Evolutionary conservation across 768 basidiomycete species (phyloP).

Genomic region (Xerocomus potaroensis): DNA sequence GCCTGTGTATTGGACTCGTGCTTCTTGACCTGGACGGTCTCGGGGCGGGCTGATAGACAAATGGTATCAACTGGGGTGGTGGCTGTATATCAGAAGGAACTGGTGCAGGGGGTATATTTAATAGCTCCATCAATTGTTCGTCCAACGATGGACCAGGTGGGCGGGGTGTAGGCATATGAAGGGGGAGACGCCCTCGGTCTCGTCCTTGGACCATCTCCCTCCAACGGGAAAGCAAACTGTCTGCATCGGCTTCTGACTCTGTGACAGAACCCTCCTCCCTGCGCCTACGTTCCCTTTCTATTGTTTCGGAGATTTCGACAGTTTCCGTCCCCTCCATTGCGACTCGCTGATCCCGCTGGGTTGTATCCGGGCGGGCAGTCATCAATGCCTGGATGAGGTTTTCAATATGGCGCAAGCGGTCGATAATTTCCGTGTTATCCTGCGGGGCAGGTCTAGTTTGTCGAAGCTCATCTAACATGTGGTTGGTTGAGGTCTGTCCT

Average conservation of each 20-base stretch:
- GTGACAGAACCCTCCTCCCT: constrained; percentile 25
- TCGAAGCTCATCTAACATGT: constrained; percentile 59
- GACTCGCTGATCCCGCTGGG: constrained; percentile 1
- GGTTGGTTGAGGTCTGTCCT: constrained; percentile 57
- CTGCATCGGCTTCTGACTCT: constrained; percentile 28
- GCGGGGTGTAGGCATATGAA: constrained; percentile 43
- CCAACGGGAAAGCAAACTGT: constrained; percentile 27
- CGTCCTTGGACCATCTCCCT: constrained; percentile 23
- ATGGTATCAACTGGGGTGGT: constrained; percentile 52
- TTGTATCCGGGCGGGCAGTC: constrained; percentile 1
- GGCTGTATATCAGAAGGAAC: constrained; percentile 38
- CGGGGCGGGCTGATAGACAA: constrained; percentile 50
- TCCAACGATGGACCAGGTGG: constrained; percentile 50
- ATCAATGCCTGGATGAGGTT: constrained; percentile 16
- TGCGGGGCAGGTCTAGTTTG: constrained; percentile 37
- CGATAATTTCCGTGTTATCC: constrained; percentile 38
- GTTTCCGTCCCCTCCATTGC: constrained; percentile 14
- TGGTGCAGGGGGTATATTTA: constrained; percentile 43
- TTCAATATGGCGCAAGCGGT: constrained; percentile 28
- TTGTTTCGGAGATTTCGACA: constrained; percentile 13
- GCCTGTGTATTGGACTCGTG: constrained; percentile 33
- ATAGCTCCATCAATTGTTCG: constrained; percentile 56
- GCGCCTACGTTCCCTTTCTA: constrained; percentile 9
- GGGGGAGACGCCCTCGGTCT: constrained; percentile 27
- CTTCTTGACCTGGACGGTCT: constrained; percentile 37